Conservation (phyloP, 805 yeast genomes). For the Myxozyma sirexii region DNA sequence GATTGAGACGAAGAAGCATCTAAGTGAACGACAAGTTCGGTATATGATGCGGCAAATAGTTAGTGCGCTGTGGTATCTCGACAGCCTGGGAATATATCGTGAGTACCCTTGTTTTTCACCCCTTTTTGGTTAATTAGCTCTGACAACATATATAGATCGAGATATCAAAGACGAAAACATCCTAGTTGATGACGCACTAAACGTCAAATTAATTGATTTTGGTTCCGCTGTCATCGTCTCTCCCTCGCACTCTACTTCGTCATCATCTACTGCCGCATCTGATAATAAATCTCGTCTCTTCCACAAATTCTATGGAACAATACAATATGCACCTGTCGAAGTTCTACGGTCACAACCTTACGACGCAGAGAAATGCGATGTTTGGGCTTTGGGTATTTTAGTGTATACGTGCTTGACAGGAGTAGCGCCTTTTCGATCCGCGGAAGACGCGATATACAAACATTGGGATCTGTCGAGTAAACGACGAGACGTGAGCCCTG, state of each 20-base stretch:
- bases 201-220: slow-evolving; percentile 78
- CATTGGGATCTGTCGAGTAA: slow-evolving; percentile 19
- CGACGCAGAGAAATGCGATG: slow-evolving; percentile 33
- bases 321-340: slow-evolving; percentile 34
- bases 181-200: slow-evolving; percentile 74
- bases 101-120: background rate
- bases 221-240: slow-evolving; percentile 47
- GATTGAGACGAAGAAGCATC: slow-evolving; percentile 26
- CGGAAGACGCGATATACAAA: slow-evolving; percentile 31
- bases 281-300: slow-evolving; percentile 6
- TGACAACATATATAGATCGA: slow-evolving; percentile 18
- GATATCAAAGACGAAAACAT: slow-evolving; percentile 87
- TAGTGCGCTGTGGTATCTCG: slow-evolving; percentile 31
- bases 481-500: slow-evolving; percentile 17
- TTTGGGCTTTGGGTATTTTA: slow-evolving; percentile 33
- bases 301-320: slow-evolving; percentile 30
- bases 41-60: slow-evolving; percentile 33
- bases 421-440: slow-evolving; percentile 29
- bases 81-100: slow-evolving; percentile 23
- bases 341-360: slow-evolving; percentile 26
- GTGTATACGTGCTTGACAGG: slow-evolving; percentile 33
- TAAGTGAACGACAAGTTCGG: slow-evolving; percentile 31
- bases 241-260: background rate
- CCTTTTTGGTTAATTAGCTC: background rate
- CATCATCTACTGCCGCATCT: background rate